Evolutionary conservation across 495 filamentous ascomycete genomes (phyloP).

Genomic region (Achaetomiella virescens): DNA sequence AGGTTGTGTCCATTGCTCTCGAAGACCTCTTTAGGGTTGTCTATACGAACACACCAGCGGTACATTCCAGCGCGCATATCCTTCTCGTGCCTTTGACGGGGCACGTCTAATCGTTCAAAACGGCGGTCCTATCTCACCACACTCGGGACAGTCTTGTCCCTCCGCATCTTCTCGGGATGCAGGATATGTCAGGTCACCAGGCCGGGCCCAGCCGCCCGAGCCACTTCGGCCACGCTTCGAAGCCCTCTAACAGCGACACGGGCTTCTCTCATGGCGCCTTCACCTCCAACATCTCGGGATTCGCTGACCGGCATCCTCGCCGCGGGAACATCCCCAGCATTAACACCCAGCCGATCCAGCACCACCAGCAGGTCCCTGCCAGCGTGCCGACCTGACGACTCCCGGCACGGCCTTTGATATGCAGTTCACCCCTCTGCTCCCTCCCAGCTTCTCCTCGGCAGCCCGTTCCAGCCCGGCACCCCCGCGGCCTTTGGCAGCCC

Average conservation of each 20-base stretch:
- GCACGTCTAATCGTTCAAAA: conserved; percentile 57
- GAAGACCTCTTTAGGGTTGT: background rate
- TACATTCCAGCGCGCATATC: conserved; percentile 24
- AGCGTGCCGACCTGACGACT: conserved; percentile 69
- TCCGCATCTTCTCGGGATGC: conserved; percentile 80
- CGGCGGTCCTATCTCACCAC: conserved; percentile 62
- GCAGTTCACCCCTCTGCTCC: conserved; percentile 95
- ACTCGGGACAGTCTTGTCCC: conserved; percentile 70
- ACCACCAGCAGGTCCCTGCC: conserved; percentile 29
- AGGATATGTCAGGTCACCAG: conserved; percentile 62
- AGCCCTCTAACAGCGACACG: conserved; percentile 71
- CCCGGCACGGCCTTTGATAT: conserved; percentile 90
- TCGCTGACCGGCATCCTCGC: conserved; percentile 76
- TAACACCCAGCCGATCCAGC: conserved; percentile 65
- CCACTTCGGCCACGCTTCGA: conserved; percentile 60
- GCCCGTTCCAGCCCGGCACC: conserved; percentile 92
- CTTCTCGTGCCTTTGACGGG: conserved; percentile 42
- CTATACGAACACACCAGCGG: background rate
- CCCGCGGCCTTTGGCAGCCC: conserved; percentile 84
- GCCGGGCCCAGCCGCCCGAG: conserved; percentile 49
- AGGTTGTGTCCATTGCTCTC: background rate
- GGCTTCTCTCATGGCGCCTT: conserved; percentile 91
- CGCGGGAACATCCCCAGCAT: conserved; percentile 84
- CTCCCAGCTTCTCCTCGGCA: conserved; percentile 88
- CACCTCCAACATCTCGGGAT: conserved; percentile 71